phyloP scores from a whole-genome alignment of 163 green algal species.

The Scenedesmus sp. region DNA sequence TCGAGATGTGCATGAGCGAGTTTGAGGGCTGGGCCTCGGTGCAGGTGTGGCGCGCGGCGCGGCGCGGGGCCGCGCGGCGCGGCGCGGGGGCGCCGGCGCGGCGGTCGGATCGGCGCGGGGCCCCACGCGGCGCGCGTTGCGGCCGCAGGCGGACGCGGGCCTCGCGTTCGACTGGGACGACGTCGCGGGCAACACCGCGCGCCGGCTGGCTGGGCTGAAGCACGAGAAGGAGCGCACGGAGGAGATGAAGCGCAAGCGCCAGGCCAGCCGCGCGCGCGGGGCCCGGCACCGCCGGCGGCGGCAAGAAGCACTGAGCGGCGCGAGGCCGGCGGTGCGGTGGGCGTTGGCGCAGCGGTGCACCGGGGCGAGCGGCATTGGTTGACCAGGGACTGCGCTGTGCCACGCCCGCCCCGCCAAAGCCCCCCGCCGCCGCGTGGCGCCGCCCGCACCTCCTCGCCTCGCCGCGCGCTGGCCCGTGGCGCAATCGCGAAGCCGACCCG shows the following conservation, averaged over 20 bases:
- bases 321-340: background rate
- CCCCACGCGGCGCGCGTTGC: background rate
- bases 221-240: constrained; percentile 71
- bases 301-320: background rate
- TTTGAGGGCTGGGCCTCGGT: constrained; percentile 84
- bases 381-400: no score
- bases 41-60: constrained; percentile 44
- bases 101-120: background rate
- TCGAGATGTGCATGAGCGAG: constrained; percentile 73
- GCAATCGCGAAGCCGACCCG: no score
- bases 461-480: no score
- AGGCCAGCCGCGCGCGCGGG: background rate
- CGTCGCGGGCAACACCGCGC: constrained; percentile 67
- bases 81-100: no score
- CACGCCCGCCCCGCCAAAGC: no score
- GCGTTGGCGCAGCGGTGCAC: background rate
- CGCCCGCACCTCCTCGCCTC: no score
- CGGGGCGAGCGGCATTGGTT: no score
- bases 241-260: constrained; percentile 50
- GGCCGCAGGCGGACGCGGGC: constrained; percentile 47
- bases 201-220: constrained; percentile 70
- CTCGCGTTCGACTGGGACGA: constrained; percentile 85
- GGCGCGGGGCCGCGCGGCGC: background rate
- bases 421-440: no score
- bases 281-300: background rate